Evolutionary conservation across 805 yeast species (phyloP).

Genomic region (Cyberlindnera mycetangii): DNA sequence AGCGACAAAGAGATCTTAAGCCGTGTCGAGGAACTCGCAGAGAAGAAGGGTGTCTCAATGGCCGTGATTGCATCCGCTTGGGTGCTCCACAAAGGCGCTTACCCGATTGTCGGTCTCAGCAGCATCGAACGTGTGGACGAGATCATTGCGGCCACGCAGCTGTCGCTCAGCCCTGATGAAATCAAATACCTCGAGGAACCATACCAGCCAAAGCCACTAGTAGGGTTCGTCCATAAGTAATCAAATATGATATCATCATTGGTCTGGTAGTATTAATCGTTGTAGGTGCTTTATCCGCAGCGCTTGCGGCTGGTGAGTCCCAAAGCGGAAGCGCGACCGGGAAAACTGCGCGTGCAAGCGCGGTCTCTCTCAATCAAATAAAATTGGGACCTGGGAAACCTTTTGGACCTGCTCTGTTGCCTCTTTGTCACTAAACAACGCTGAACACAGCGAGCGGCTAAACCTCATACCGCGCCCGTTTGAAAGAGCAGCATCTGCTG

Average conservation of each 20-base stretch:
- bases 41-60: slow-evolving; percentile 46
- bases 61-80: slow-evolving; percentile 51
- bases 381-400: background rate
- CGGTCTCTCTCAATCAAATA: background rate
- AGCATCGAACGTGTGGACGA: slow-evolving; percentile 49
- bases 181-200: slow-evolving; percentile 15
- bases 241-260: background rate
- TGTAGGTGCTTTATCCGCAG: background rate
- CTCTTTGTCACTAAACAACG: too few relatives aligned
- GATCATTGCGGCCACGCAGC: slow-evolving; percentile 36
- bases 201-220: slow-evolving; percentile 11
- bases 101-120: slow-evolving; percentile 54
- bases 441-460: background rate
- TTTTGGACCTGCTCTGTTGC: too few relatives aligned
- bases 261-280: too few relatives aligned
- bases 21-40: slow-evolving; percentile 52
- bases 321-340: slow-evolving; percentile 4
- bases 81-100: slow-evolving; percentile 46
- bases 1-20: slow-evolving; percentile 35
- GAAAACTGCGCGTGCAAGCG: slow-evolving; percentile 1
- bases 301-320: background rate
- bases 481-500: background rate
- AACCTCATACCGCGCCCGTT: background rate
- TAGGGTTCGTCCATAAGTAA: background rate
- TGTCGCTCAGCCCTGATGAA: slow-evolving; percentile 15